Conservation (phyloP, 2,329 filamentous ascomycete species). For the Aspergillus amoenus region DNA sequence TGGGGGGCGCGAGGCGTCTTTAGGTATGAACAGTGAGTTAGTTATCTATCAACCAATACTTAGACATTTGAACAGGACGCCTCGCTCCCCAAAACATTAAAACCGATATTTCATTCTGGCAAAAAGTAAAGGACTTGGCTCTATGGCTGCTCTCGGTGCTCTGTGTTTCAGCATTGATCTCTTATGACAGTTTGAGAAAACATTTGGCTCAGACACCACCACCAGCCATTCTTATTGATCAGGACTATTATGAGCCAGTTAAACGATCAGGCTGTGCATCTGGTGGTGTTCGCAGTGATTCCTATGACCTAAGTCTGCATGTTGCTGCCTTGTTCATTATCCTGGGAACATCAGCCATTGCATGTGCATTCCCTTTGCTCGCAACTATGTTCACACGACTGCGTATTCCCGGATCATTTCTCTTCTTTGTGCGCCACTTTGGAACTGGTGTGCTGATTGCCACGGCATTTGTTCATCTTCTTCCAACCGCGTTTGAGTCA, state of each 20-base stretch:
- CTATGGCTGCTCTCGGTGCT: too few relatives aligned
- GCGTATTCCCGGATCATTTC: slow-evolving; percentile 51
- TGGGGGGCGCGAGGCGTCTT: too few relatives aligned
- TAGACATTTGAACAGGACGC: too few relatives aligned
- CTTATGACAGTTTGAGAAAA: too few relatives aligned
- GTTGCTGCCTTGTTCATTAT: slow-evolving; percentile 66
- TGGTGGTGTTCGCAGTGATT: slow-evolving; percentile 19
- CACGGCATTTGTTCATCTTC: slow-evolving; percentile 77
- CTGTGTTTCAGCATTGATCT: too few relatives aligned
- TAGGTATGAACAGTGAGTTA: too few relatives aligned
- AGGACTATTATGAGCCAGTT: background rate
- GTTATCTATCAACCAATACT: too few relatives aligned
- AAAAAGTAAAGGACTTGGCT: too few relatives aligned
- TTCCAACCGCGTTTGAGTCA: slow-evolving; percentile 62
- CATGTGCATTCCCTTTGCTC: slow-evolving; percentile 66
- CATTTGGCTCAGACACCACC: too few relatives aligned
- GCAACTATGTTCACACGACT: slow-evolving; percentile 60
- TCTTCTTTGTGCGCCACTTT: slow-evolving; percentile 63
- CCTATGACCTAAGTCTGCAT: slow-evolving; percentile 63
- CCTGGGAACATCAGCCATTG: slow-evolving; percentile 52
- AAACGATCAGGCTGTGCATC: slow-evolving; percentile 26
- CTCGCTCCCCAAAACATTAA: too few relatives aligned
- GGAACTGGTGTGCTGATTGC: slow-evolving; percentile 84
- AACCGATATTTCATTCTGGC: too few relatives aligned
- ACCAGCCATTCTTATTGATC: too few relatives aligned